Base-by-base conservation (phyloP, 345 rosid genomes). In the Eucalyptus lansdowneana region DNA sequence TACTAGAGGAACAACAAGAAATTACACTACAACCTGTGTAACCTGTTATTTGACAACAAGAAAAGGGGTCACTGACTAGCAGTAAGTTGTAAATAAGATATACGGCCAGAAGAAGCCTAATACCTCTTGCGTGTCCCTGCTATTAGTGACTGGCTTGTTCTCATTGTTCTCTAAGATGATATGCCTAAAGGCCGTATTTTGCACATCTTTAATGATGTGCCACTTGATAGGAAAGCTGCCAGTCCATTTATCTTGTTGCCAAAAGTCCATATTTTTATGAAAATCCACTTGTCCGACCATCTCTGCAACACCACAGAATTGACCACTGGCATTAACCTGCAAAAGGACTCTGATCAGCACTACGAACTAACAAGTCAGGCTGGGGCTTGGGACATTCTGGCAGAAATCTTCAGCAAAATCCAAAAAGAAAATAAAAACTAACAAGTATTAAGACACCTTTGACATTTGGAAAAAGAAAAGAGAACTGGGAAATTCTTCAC, bases 81-180 rank as follows among this genome's bases (percentile, higher is more conserved):
- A 88, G 45, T n/a, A 49, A 24, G 11, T 21, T 19, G 27, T 14
- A 76, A 37, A 22, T 11, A 76, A 76, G 47, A 76, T 40, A 21
- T 40, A 88, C n/a, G 14, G 42, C 56, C 81, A 85, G 56, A 13
- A 17, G 25, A 24, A 72, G 87, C 86, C n/a, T n/a, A 58, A 50
- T 91, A 96, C 99, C 99, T 98, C 99, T 95, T 98, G 99, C 22
- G 99, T 98, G 91, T 98, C 99, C 92, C 99, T 96, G 95, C 99
- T 97, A 91, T 96, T 98, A 85, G 99, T 98, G 89, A 97, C 99
- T 8, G 99, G 97, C 92, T 97, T 97, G 91, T 95, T 95, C 94
- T 98, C 99, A 92, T 98, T 98, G 94, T 96, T 97, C 92, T 93
- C 95, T 88, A 98, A 92, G 90, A 95, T 95, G 81, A 98, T 97